Evolutionary conservation across 2,329 filamentous ascomycete species (phyloP).

Genomic region (Penicillium brevicompactum): DNA sequence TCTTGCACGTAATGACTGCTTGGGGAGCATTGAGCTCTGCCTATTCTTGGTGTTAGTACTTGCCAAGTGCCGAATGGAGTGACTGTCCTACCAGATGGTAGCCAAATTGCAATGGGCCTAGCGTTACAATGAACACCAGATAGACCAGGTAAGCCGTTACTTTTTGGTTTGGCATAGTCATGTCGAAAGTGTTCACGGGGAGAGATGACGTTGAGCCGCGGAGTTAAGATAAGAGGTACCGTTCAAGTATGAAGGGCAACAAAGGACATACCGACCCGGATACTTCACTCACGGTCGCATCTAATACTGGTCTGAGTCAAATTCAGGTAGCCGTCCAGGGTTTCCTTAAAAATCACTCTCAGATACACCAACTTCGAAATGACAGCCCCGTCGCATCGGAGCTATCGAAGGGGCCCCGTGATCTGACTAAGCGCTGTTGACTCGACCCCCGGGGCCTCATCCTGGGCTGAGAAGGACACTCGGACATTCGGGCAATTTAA

Average conservation of each 20-base stretch:
- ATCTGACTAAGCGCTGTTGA: conserved; percentile 10
- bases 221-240: background rate
- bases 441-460: background rate
- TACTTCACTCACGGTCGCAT: background rate
- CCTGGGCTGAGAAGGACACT: background rate
- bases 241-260: background rate
- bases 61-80: background rate
- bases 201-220: background rate
- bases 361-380: background rate
- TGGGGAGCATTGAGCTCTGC: conserved; percentile 94
- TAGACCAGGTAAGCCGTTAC: conserved; percentile 78
- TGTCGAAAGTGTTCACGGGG: background rate
- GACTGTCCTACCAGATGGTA: conserved; percentile 73
- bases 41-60: conserved; percentile 46
- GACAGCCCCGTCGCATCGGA: background rate
- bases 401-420: background rate
- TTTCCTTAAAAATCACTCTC: background rate
- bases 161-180: conserved; percentile 16
- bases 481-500: background rate
- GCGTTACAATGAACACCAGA: conserved; percentile 72
- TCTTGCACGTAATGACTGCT: conserved; percentile 86
- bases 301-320: background rate
- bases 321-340: background rate
- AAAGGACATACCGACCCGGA: background rate
- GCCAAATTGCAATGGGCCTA: conserved; percentile 91